Evolutionary conservation across 208 protist genomes (phyloP).

Genomic region (Crithidia bombi): DNA sequence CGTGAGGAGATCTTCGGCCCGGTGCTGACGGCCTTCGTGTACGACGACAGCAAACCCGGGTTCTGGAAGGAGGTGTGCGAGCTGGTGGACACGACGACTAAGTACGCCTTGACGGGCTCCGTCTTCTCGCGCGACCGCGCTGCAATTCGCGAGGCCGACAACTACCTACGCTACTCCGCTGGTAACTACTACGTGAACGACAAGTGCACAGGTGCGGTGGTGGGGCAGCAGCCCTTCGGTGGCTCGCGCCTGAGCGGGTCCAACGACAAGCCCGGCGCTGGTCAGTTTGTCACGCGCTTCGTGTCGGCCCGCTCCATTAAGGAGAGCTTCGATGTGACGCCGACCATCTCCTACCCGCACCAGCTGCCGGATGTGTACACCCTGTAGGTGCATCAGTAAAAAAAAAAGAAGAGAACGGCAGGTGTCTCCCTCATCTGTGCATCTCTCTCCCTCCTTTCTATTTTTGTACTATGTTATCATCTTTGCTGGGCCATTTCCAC

Average conservation of each 20-base stretch:
- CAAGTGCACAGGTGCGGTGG: slow-evolving; percentile 97
- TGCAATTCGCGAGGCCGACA: slow-evolving; percentile 65
- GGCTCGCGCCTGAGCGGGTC: slow-evolving; percentile 92
- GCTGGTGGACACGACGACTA: slow-evolving; percentile 86
- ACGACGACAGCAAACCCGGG: slow-evolving; percentile 87
- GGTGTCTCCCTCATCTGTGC: too few relatives aligned
- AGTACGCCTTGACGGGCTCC: slow-evolving; percentile 94
- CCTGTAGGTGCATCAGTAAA: slow-evolving; percentile 33
- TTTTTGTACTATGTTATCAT: too few relatives aligned
- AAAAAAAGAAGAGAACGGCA: too few relatives aligned
- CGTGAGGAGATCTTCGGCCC: slow-evolving; percentile 98
- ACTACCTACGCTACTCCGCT: slow-evolving; percentile 78
- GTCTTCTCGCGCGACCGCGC: slow-evolving; percentile 92
- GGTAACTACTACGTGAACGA: slow-evolving; percentile 99
- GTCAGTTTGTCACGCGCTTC: slow-evolving; percentile 91
- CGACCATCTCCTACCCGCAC: slow-evolving; percentile 92
- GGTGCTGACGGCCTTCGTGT: slow-evolving; percentile 96
- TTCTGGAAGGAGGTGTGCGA: slow-evolving; percentile 88
- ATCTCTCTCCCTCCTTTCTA: neutral
- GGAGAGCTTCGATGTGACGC: slow-evolving; percentile 93
- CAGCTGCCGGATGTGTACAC: slow-evolving; percentile 81
- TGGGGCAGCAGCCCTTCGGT: slow-evolving; percentile 98
- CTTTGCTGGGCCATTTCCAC: too few relatives aligned
- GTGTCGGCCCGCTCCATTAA: slow-evolving; percentile 95
- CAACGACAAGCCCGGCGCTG: slow-evolving; percentile 97